These are phyloP conservation scores for Teunomyces pallodes DNA, from an alignment of 805 yeast genomes.

Conservation along the genomic window DNA sequence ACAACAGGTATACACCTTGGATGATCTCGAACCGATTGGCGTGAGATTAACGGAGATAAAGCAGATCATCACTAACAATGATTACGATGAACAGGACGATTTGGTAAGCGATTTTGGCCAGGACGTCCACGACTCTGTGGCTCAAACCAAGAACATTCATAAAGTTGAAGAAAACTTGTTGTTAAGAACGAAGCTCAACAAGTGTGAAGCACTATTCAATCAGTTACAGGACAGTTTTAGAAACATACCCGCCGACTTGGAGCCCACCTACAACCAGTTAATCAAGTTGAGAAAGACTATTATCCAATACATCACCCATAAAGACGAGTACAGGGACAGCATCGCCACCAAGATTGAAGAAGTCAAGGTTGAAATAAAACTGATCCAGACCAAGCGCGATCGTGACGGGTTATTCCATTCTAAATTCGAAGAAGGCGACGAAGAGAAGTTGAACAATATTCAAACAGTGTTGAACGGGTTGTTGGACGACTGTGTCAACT, in stretches of 20 bases:
- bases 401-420: slow-evolving; percentile 51
- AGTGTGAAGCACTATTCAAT: slow-evolving; percentile 57
- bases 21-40: slow-evolving; percentile 77
- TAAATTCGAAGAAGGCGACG: slow-evolving; percentile 13
- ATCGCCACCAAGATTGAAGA: slow-evolving; percentile 14
- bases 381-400: slow-evolving; percentile 44
- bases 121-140: slow-evolving; percentile 5
- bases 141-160: slow-evolving; percentile 18
- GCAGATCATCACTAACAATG: slow-evolving; percentile 46
- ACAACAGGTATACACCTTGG: slow-evolving; percentile 76
- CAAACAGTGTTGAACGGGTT: slow-evolving; percentile 65
- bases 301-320: slow-evolving; percentile 34
- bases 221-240: slow-evolving; percentile 53
- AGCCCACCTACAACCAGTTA: slow-evolving; percentile 52
- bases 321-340: slow-evolving; percentile 2
- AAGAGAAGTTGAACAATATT: slow-evolving; percentile 20
- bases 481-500: slow-evolving; percentile 77
- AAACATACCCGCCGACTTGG: slow-evolving; percentile 39
- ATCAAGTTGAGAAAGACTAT: slow-evolving; percentile 62
- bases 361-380: slow-evolving; percentile 24
- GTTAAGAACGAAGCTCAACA: slow-evolving; percentile 61
- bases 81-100: slow-evolving; percentile 11
- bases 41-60: slow-evolving; percentile 70
- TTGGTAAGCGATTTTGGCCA: slow-evolving; percentile 14
- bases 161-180: slow-evolving; percentile 58